Evolutionary conservation across 257 asterid species (phyloP).

Genomic region (Gynochthodes officinalis): DNA sequence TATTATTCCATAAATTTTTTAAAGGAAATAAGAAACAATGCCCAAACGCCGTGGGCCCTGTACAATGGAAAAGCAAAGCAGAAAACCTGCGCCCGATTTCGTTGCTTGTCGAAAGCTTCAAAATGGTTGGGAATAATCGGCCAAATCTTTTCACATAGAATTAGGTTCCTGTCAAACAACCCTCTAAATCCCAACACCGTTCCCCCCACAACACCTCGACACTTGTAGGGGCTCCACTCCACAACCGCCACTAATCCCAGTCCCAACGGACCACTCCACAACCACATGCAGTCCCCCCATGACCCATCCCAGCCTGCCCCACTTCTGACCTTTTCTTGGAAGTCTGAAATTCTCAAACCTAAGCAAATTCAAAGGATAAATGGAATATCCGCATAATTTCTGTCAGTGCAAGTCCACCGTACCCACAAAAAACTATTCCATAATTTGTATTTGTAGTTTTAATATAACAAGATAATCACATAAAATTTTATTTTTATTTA

Average conservation of each 20-base stretch:
- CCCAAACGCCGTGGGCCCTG: background rate
- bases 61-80: background rate
- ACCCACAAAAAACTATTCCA: too few species aligned
- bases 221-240: background rate
- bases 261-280: slow-evolving; percentile 4
- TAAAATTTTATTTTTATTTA: too few species aligned
- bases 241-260: slow-evolving; percentile 12
- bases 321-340: background rate
- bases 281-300: too few species aligned
- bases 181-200: background rate
- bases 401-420: too few species aligned
- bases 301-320: too few species aligned
- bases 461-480: too few species aligned
- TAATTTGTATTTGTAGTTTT: too few species aligned
- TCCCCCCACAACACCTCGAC: background rate
- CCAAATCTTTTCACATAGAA: background rate
- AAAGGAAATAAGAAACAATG: too few species aligned
- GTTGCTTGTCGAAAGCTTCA: background rate
- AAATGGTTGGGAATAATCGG: background rate
- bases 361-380: too few species aligned
- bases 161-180: background rate
- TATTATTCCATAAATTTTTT: too few species aligned
- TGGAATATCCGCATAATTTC: too few species aligned
- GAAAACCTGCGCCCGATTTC: background rate
- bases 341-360: background rate